phyloP scores from a whole-genome alignment of 1,284 basidiomycete genomes.

The Cerrena zonata region DNA sequence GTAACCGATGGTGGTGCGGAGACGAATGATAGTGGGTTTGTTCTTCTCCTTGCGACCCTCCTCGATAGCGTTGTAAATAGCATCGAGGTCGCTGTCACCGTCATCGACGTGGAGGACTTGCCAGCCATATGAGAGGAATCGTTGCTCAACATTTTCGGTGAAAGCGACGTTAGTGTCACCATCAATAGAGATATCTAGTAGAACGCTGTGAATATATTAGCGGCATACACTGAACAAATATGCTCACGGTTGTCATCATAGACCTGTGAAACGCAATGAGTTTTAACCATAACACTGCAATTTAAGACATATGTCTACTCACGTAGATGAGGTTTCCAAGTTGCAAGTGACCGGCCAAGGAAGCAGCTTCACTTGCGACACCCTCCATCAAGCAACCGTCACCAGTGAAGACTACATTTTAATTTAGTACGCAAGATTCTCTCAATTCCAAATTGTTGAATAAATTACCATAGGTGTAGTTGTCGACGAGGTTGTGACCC shows the following conservation, averaged over 20 bases:
- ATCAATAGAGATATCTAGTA: conserved; percentile 94
- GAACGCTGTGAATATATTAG: conserved; percentile 7
- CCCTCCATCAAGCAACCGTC: conserved; percentile 97
- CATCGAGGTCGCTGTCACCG: conserved; percentile 81
- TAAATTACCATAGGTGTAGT: conserved; percentile 77
- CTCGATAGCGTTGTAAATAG: conserved; percentile 76
- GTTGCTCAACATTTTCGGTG: conserved; percentile 87
- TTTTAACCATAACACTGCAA: conserved; percentile 7
- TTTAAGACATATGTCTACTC: conserved; percentile 29
- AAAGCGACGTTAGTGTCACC: conserved; percentile 89
- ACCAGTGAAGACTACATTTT: conserved; percentile 70
- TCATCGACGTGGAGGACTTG: conserved; percentile 81
- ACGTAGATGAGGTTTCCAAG: conserved; percentile 88
- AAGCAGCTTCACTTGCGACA: conserved; percentile 85
- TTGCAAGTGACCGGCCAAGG: conserved; percentile 88
- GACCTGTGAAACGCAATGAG: conserved; percentile 41
- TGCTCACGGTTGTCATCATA: conserved; percentile 84
- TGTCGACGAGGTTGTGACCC: conserved; percentile 79
- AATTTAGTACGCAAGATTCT: conserved; percentile 13
- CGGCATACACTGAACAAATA: conserved; percentile 1
- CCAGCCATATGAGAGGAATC: conserved; percentile 91
- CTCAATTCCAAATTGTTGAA: not conserved
- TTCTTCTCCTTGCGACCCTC: conserved; percentile 70
- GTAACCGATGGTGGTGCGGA: conserved; percentile 89
- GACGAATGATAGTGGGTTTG: conserved; percentile 83